These are phyloP conservation scores for Kwoniella sp. DNA, from an alignment of 768 basidiomycete genomes.

Conservation along the genomic window DNA sequence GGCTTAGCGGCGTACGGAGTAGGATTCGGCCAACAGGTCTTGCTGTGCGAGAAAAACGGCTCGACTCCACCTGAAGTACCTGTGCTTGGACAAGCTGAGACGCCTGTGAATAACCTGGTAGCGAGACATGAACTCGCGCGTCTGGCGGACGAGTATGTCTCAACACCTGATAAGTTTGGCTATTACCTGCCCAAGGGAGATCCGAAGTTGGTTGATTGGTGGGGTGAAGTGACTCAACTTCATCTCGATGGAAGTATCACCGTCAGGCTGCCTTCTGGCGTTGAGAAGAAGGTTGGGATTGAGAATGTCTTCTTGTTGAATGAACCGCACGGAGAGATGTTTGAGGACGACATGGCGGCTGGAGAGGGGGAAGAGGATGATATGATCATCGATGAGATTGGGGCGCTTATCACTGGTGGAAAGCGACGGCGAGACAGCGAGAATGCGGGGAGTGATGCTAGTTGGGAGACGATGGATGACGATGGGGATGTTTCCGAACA, in stretches of 20 bases:
- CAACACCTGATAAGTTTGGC: slow-evolving; percentile 3
- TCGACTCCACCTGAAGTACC: slow-evolving; percentile 71
- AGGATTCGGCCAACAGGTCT: slow-evolving; percentile 78
- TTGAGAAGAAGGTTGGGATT: slow-evolving; percentile 62
- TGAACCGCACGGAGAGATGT: slow-evolving; percentile 73
- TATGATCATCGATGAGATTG: slow-evolving; percentile 22
- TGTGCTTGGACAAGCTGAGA: slow-evolving; percentile 68
- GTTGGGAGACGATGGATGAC: slow-evolving; percentile 32
- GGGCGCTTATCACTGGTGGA: not conserved
- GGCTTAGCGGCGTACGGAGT: slow-evolving; percentile 65
- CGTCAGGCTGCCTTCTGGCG: slow-evolving; percentile 67
- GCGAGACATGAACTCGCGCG: slow-evolving; percentile 21
- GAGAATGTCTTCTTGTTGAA: slow-evolving; percentile 73
- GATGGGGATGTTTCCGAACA: slow-evolving; percentile 12
- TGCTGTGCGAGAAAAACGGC: slow-evolving; percentile 74
- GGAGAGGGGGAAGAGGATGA: slow-evolving; percentile 44
- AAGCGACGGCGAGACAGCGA: not conserved
- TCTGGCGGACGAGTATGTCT: slow-evolving; percentile 21
- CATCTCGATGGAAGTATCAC: slow-evolving; percentile 59
- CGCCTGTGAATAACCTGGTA: slow-evolving; percentile 68
- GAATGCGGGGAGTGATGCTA: slow-evolving; percentile 17
- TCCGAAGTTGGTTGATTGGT: slow-evolving; percentile 66
- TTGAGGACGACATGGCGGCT: slow-evolving; percentile 59
- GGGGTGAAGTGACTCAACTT: slow-evolving; percentile 73
- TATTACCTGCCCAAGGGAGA: slow-evolving; percentile 35